Conservation (phyloP, 306 rosid species). For the Cicer yamashitae region DNA sequence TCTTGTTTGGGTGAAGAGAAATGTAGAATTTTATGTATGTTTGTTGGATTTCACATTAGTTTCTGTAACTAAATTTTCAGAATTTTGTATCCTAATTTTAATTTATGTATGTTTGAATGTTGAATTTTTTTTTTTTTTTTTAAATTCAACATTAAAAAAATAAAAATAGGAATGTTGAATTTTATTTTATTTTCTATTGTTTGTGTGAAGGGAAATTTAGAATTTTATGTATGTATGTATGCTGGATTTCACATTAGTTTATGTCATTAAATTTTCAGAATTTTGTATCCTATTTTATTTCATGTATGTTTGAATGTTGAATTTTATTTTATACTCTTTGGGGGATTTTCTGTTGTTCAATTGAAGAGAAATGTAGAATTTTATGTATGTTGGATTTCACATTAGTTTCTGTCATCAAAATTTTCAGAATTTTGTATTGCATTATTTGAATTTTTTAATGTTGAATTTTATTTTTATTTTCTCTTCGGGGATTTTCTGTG, state of each 20-base stretch:
- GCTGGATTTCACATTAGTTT: not conserved
- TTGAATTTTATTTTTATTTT: not conserved
- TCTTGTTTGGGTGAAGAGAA: slow-evolving; percentile 8
- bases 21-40: not conserved
- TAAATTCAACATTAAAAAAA: no score
- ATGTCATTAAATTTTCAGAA: slow-evolving; percentile 12
- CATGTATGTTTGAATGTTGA: not conserved
- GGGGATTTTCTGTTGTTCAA: not conserved
- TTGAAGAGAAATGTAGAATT: not conserved
- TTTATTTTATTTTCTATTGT: not conserved
- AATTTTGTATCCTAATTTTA: slow-evolving; percentile 1
- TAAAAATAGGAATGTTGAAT: no score
- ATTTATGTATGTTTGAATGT: not conserved
- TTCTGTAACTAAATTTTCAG: slow-evolving; percentile 5
- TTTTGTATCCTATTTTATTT: slow-evolving; percentile 1
- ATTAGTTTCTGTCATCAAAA: not conserved
- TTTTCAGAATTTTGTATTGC: not conserved
- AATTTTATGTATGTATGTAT: not conserved
- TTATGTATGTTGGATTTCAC: not conserved
- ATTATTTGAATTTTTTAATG: not conserved
- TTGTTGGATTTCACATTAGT: not conserved
- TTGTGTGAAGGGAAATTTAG: slow-evolving; percentile 1
- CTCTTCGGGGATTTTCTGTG: not conserved
- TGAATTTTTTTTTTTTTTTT: not conserved
- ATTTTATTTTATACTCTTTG: not conserved